Percentiles rank a stretch among this genome's conserved stretches.
Evolutionary conservation across 768 basidiomycete species (phyloP).

Genomic region (Erythrobasidium yunnanense): DNA sequence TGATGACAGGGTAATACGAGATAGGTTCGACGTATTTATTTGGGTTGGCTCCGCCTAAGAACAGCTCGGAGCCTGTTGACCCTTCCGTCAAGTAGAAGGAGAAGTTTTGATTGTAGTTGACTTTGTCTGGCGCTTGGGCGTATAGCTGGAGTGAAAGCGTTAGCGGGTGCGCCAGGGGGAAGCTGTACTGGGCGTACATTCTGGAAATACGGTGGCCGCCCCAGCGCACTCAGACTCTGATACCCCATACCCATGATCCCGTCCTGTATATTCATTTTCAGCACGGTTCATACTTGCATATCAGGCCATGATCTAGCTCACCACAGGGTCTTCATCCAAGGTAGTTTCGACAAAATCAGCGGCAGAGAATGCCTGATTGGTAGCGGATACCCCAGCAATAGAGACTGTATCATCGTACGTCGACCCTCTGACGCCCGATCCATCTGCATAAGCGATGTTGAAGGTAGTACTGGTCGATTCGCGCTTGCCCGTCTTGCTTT

Average conservation of each 20-base stretch:
- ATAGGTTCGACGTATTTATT: neutral
- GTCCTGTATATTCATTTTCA: conserved; percentile 32
- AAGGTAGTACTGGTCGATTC: conserved; percentile 38
- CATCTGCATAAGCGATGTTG: conserved; percentile 49
- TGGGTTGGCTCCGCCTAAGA: conserved; percentile 14
- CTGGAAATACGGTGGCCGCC: conserved; percentile 35
- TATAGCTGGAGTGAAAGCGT: conserved; percentile 2
- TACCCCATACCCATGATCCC: conserved; percentile 36
- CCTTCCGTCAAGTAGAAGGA: conserved; percentile 7
- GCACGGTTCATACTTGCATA: conserved; percentile 43
- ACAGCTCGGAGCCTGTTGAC: conserved; percentile 5
- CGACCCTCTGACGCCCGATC: conserved; percentile 45
- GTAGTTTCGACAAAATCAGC: conserved; percentile 38
- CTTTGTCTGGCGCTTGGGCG: neutral
- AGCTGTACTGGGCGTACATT: conserved; percentile 10
- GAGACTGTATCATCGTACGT: neutral
- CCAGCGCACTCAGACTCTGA: conserved; percentile 48
- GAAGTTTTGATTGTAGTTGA: conserved; percentile 15
- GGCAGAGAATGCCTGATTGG: conserved; percentile 45
- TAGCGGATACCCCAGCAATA: conserved; percentile 45
- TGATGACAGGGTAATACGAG: conserved; percentile 6
- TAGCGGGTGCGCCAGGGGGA: neutral
- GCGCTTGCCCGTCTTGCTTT: neutral
- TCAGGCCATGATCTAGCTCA: neutral
- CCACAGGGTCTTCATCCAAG: conserved; percentile 23